These are phyloP conservation scores for Backusella australiensis DNA, from an alignment of 192 early-diverging fungal species.

Conservation along the genomic window DNA sequence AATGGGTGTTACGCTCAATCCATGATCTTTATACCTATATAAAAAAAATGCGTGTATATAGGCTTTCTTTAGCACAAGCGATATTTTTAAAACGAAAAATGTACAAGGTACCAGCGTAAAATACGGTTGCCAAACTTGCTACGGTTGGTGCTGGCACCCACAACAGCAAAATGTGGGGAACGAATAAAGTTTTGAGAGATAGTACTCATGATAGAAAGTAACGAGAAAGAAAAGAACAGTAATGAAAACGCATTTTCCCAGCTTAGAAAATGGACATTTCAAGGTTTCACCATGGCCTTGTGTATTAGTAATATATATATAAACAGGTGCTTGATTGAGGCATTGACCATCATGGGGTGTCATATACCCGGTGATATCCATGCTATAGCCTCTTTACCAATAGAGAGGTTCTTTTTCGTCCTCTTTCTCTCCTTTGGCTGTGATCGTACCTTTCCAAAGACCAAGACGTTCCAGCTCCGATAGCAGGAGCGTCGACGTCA, in stretches of 20 bases:
- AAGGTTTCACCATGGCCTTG: background rate
- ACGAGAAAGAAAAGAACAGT: background rate
- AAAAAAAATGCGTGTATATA: background rate
- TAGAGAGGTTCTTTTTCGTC: too few species aligned
- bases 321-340: background rate
- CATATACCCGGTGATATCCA: too few species aligned
- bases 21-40: constrained; percentile 27
- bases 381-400: too few species aligned
- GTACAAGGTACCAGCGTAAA: constrained; percentile 63
- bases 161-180: constrained; percentile 58
- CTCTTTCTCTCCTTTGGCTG: too few species aligned
- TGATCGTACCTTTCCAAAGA: too few species aligned
- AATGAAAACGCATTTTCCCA: background rate
- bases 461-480: background rate
- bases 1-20: constrained; percentile 27
- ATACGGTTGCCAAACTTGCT: constrained; percentile 87
- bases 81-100: background rate
- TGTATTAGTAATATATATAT: background rate
- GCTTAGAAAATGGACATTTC: background rate
- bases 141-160: constrained; percentile 71
- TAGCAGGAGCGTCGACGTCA: background rate
- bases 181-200: constrained; percentile 18
- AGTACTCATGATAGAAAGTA: background rate
- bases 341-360: too few species aligned
- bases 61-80: too few species aligned